Percentiles rank a stretch among this genome's conserved stretches.
phyloP scores from a whole-genome alignment of 2,329 filamentous ascomycete genomes.

The Cadophora malorum region DNA sequence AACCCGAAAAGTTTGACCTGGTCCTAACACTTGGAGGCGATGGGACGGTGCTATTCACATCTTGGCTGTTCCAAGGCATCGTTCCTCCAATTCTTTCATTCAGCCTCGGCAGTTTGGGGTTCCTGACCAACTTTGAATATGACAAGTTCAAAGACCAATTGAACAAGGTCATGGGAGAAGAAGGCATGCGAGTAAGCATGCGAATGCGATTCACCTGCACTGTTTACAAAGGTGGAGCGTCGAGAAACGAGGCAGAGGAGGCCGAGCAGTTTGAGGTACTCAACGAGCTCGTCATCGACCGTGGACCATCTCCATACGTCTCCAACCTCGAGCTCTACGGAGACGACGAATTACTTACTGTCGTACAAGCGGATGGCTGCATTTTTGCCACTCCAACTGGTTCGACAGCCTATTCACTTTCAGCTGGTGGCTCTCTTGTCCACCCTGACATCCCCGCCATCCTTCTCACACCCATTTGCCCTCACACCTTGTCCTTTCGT shows the following conservation, averaged over 20 bases:
- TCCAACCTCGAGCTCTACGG: constrained; percentile 96
- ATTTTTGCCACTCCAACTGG: constrained; percentile 97
- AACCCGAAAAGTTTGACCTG: constrained; percentile 93
- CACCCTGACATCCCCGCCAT: constrained; percentile 98
- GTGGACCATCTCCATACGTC: constrained; percentile 94
- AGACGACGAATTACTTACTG: constrained; percentile 91
- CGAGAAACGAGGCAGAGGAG: constrained; percentile 75
- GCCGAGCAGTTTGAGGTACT: constrained; percentile 97
- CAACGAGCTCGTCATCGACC: constrained; percentile 98
- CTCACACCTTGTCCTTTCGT: constrained; percentile 94
- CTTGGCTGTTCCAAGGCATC: constrained; percentile 89
- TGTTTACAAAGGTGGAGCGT: constrained; percentile 76
- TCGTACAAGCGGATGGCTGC: constrained; percentile 95
- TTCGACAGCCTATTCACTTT: constrained; percentile 94
- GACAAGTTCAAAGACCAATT: constrained; percentile 86
- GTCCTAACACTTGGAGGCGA: constrained; percentile 88
- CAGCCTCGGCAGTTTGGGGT: constrained; percentile 84
- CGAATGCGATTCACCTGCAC: constrained; percentile 99
- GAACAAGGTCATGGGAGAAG: constrained; percentile 88
- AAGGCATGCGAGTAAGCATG: constrained; percentile 95
- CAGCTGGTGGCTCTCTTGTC: constrained; percentile 91
- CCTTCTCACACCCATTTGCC: constrained; percentile 95
- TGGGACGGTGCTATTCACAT: constrained; percentile 86
- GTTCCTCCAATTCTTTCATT: constrained; percentile 87
- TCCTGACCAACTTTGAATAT: constrained; percentile 88